Base-by-base conservation (phyloP, 352 stramenopile genomes). In the Pythium sp. region DNA sequence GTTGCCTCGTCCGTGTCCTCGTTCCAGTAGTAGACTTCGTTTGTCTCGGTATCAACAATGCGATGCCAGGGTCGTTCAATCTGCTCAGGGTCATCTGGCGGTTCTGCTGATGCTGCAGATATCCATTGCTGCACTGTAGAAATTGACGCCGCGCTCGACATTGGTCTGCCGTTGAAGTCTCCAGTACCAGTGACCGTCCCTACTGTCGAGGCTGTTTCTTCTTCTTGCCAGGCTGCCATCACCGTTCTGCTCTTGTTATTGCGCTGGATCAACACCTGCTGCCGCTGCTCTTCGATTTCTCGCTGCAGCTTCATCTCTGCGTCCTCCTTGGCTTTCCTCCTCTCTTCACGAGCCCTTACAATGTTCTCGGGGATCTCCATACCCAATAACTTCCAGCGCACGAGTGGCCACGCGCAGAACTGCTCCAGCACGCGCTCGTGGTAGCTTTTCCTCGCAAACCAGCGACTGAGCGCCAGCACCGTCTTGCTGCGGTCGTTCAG, bases 351-450 rank as follows among this genome's bases (percentile, higher is more conserved):
- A 41, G 72, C 69, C 3, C 71, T 68, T 14, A 74, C 58, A 5
- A 91, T 57, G 32, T 66, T 77, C 26, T 63, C 55, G 4, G 82
- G 82, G 28, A 81, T 49, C n/a, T 68, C 66, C 7, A 86, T 65
- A 3, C 80, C 84, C 11, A 91, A 75, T 12, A 91, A 53, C 43
- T 84, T 88, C 82, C 82, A 91, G 38, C 82, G 64, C 34, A 80
- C 78, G n/a, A 86, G 62, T 12, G 82, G 81, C 82, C 82, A 91
- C 6, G 47, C 62, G 51, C 72, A 74, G 51, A 78, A 91, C 41
- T 81, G 74, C 32, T 87, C 74, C 1, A 70, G 36, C 18, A 87
- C 76, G 20, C 80, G 73, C 15, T 78, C 72, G 2, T 66, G 51
- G 58, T 91, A 91, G 51, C 69, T 71, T 8, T 70, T 69, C 3